Base-by-base conservation (phyloP, 495 filamentous ascomycete species). In the Acidiella bohemica region DNA sequence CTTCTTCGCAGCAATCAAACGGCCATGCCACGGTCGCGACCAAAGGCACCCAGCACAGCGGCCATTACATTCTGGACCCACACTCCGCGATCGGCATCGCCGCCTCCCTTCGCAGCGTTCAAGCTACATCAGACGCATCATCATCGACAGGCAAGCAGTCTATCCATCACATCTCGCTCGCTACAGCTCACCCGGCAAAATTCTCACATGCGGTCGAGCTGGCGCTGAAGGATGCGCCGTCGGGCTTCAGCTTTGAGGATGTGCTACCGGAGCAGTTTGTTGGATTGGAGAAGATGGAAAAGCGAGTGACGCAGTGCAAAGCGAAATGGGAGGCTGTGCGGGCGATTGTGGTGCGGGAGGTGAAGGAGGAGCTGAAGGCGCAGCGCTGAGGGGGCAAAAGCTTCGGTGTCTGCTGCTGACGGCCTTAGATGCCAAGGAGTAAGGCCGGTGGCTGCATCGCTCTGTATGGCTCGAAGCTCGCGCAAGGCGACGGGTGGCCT, bases 121-220 rank as follows among this genome's bases (percentile, higher is more conserved):
- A 6, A 9, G 17, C 32, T 7, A 32, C 22, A 12, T 7, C 31
- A 5, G 32, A 38, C 14, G 21, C 22, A 8, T 8, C 12, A 13
- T 17, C 67, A 25, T 65, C 70, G n/a, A 59, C 62, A 11, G 19
- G 21, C 7, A 49, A 60, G 18, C 57, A 65, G 7, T 53, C 57
- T 13, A 64, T 61, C 14, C 65, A 68, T 38, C 79, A 83, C 53
- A 81, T 97, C 56, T 75, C 84, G 2, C 72, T 95, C 4, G 80
- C 83, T 4, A 96, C 88, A 2, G 87, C 87, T 7, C 88, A 95
- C 63, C 88, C 88, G 3, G 88, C 87, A 28, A 96, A 96, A 60
- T 95, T 95, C 55, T 73, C 75, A 8, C 68, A 71, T 32, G 85
- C 81, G 0, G 86, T 96, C 4, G 71, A 80, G 41, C 50, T 75